phyloP scores from a whole-genome alignment of 306 rosid genomes.

The Citrullus mucosospermus region DNA sequence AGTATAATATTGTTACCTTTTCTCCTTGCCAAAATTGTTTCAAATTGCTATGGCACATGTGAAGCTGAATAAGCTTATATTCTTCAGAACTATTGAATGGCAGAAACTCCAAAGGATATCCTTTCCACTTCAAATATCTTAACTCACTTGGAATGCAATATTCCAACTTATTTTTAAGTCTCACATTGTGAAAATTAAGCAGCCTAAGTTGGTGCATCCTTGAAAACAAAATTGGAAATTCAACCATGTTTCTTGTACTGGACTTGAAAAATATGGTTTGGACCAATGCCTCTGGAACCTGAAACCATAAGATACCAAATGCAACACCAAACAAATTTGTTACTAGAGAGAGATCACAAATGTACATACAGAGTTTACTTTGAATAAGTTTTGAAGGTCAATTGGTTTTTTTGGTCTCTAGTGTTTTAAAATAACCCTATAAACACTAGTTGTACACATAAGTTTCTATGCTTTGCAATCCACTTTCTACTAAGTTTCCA shows the following conservation, averaged over 20 bases:
- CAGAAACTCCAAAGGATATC: conserved; percentile 4
- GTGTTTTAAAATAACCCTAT: too few species aligned
- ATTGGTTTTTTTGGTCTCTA: too few species aligned
- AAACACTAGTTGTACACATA: too few species aligned
- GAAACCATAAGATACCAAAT: background rate
- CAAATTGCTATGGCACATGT: background rate
- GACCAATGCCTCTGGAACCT: conserved; percentile 7
- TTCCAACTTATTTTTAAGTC: background rate
- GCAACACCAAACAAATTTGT: background rate
- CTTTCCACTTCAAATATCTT: conserved; percentile 12
- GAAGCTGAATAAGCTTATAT: conserved; percentile 9
- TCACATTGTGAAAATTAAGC: conserved; percentile 1
- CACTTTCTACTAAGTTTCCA: too few species aligned
- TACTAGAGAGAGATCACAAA: background rate
- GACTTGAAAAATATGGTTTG: background rate
- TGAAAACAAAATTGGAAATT: conserved; percentile 15
- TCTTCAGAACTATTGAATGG: background rate
- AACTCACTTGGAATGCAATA: conserved; percentile 2
- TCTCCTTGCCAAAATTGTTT: conserved; percentile 4
- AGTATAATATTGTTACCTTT: background rate
- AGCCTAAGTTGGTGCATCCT: conserved; percentile 8
- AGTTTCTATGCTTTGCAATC: too few species aligned
- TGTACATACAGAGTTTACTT: too few species aligned
- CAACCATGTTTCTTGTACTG: background rate
- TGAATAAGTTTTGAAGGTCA: too few species aligned